phyloP scores from a whole-genome alignment of 2,329 filamentous ascomycete species.

The Escovopsis sp. region DNA sequence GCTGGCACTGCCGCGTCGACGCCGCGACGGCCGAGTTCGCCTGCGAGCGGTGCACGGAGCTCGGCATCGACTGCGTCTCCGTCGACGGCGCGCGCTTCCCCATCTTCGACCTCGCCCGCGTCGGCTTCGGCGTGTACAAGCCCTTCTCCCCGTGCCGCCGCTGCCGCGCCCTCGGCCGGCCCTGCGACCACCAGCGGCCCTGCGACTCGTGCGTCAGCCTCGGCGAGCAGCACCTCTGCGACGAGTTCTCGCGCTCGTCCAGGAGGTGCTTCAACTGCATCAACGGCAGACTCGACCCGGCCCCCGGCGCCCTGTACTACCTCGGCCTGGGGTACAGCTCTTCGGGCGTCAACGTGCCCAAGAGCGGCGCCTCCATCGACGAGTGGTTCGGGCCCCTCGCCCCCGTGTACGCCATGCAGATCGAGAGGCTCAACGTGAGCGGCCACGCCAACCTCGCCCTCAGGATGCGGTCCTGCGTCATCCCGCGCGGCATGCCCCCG shows the following conservation, averaged over 20 bases:
- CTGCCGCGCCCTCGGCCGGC: conserved; percentile 10
- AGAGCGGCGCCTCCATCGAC: conserved; percentile 11
- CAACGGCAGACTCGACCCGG: conserved; percentile 5
- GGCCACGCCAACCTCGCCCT: not conserved
- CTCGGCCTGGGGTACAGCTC: conserved; percentile 16
- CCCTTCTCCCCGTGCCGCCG: conserved; percentile 13
- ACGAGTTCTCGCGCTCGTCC: conserved; percentile 2
- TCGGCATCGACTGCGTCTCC: conserved; percentile 17
- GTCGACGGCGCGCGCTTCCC: conserved; percentile 6
- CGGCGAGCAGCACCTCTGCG: conserved; percentile 4
- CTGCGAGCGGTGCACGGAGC: conserved; percentile 15
- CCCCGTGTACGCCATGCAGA: conserved; percentile 6
- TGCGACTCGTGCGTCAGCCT: conserved; percentile 20
- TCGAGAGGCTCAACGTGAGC: not conserved
- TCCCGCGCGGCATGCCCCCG: not conserved
- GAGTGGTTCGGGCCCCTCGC: conserved; percentile 13
- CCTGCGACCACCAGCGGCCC: conserved; percentile 23
- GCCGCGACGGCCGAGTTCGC: conserved; percentile 6
- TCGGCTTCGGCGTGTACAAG: conserved; percentile 17
- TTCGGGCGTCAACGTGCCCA: conserved; percentile 13
- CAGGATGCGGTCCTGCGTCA: not conserved
- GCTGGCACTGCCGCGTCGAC: conserved; percentile 10
- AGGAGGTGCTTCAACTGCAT: conserved; percentile 7
- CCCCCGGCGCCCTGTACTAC: conserved; percentile 20
- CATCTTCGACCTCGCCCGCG: conserved; percentile 15